Evolutionary conservation across 1,139 yeast species (phyloP).

Genomic region (Blastobotrys illinoisensis): DNA sequence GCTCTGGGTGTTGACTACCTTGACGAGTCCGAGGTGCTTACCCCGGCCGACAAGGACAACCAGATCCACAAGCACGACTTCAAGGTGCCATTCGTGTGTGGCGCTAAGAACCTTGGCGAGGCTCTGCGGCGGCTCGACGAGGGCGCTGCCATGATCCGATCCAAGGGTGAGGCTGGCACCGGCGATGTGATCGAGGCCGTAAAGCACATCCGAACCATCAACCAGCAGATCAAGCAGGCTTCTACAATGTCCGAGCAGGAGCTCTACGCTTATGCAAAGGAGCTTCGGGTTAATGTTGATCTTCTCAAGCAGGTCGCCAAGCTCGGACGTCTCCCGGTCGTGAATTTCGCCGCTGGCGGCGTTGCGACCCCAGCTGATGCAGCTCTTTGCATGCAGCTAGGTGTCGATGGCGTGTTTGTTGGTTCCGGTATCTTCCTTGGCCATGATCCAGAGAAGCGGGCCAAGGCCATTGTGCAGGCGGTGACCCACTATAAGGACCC

Average conservation of each 20-base stretch:
- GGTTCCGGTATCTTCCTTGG: conserved; percentile 88
- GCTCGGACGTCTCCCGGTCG: conserved; percentile 70
- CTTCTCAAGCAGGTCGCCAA: conserved; percentile 44
- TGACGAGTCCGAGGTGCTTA: conserved; percentile 77
- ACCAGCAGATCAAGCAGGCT: conserved; percentile 41
- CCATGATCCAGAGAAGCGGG: conserved; percentile 67
- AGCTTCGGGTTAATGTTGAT: conserved; percentile 55
- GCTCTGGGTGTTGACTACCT: conserved; percentile 73
- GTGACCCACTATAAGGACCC: conserved; percentile 72
- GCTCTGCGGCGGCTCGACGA: conserved; percentile 76
- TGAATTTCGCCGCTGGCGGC: conserved; percentile 88
- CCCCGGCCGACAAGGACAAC: conserved; percentile 68
- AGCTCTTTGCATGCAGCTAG: conserved; percentile 82
- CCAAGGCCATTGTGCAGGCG: conserved; percentile 76
- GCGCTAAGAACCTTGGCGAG: conserved; percentile 79
- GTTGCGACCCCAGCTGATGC: conserved; percentile 90
- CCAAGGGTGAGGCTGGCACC: conserved; percentile 88
- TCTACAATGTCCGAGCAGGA: conserved; percentile 42
- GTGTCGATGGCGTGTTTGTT: conserved; percentile 88
- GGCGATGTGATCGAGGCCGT: conserved; percentile 89
- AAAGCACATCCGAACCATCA: conserved; percentile 41
- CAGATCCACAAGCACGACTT: conserved; percentile 61
- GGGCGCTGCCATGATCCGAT: conserved; percentile 86
- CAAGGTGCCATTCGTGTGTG: conserved; percentile 81
- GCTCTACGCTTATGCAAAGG: conserved; percentile 48